Evolutionary conservation across 163 green algal species (phyloP).

Genomic region (Chloromonas sp.): DNA sequence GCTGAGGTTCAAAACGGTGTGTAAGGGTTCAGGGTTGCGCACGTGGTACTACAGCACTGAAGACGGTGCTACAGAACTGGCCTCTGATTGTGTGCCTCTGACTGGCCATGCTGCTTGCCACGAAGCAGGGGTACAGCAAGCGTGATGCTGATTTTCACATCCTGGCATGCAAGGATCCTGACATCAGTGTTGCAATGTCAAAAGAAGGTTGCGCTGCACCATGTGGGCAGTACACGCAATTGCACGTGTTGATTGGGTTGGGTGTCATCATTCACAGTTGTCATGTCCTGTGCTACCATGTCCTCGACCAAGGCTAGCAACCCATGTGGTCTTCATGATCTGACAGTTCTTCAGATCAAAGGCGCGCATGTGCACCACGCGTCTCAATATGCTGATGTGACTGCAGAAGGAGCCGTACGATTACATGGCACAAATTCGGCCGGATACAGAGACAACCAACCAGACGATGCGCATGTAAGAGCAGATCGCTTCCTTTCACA

Average conservation of each 20-base stretch:
- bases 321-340: background rate
- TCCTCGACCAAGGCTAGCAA: background rate
- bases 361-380: background rate
- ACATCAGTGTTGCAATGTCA: background rate
- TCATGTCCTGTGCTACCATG: background rate
- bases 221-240: background rate
- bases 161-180: background rate
- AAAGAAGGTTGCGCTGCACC: background rate
- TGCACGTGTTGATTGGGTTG: too few species aligned
- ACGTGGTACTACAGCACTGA: background rate
- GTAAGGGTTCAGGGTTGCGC: background rate
- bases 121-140: background rate
- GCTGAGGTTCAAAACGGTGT: constrained; percentile 1
- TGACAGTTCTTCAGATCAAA: background rate
- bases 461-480: constrained; percentile 1
- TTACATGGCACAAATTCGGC: background rate
- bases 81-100: background rate
- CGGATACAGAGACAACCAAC: constrained; percentile 5
- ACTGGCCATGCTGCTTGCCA: background rate
- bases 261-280: too few species aligned
- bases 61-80: background rate
- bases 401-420: background rate
- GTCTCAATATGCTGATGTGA: background rate
- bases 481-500: too few species aligned
- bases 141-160: background rate